A percentile compares a stretch with the other conserved stretches of the same genome.
phyloP scores from a whole-genome alignment of 345 rosid species.

The Alliaria petiolata region DNA sequence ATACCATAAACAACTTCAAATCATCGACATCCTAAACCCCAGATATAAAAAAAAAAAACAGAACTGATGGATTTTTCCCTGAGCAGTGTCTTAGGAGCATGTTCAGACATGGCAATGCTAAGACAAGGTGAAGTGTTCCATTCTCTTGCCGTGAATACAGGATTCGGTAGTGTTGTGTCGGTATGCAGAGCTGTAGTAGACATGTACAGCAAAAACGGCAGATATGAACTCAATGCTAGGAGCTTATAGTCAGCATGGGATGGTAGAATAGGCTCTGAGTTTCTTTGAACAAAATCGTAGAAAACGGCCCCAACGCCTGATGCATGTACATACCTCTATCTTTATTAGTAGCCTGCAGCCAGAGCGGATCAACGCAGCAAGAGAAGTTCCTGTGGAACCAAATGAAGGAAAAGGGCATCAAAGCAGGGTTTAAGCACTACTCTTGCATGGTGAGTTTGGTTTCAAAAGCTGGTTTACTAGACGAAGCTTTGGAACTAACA shows the following conservation, averaged over 20 bases:
- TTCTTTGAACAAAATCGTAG: slow-evolving; percentile 44
- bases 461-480: slow-evolving; percentile 67
- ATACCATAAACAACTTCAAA: not conserved
- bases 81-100: slow-evolving; percentile 68
- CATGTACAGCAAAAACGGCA: slow-evolving; percentile 81
- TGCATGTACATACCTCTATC: slow-evolving; percentile 75
- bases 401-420: slow-evolving; percentile 47
- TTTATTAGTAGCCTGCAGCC: slow-evolving; percentile 73
- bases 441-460: slow-evolving; percentile 81
- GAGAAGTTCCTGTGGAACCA: slow-evolving; percentile 66
- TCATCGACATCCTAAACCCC: not conserved
- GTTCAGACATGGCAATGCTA: slow-evolving; percentile 67
- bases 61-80: slow-evolving; percentile 63
- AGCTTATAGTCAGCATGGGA: slow-evolving; percentile 72
- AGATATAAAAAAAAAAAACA: slow-evolving; percentile 47
- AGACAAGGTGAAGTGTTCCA: slow-evolving; percentile 81
- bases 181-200: slow-evolving; percentile 70
- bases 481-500: slow-evolving; percentile 57
- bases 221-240: slow-evolving; percentile 69
- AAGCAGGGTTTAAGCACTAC: slow-evolving; percentile 68
- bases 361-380: slow-evolving; percentile 51
- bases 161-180: slow-evolving; percentile 46
- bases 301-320: slow-evolving; percentile 49
- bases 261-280: slow-evolving; percentile 52
- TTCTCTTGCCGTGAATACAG: slow-evolving; percentile 51